These are phyloP conservation scores for Paxillus involutus DNA, from an alignment of 768 basidiomycete species.

Conservation along the genomic window DNA sequence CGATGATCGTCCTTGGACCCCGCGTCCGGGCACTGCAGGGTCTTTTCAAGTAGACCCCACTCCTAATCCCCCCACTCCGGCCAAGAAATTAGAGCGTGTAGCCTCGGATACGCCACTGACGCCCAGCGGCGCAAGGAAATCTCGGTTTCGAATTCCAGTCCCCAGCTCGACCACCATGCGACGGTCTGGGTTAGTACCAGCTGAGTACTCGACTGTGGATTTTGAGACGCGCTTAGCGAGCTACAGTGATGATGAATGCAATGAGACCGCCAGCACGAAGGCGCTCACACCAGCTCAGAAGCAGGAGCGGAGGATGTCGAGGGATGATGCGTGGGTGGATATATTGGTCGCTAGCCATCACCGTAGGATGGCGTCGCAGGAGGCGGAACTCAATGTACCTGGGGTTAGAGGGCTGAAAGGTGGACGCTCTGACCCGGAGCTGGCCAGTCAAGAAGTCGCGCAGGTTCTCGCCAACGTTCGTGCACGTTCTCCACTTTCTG, in stretches of 20 bases:
- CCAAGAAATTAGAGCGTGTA: constrained; percentile 25
- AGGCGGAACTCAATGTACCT: constrained; percentile 38
- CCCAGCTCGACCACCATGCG: constrained; percentile 52
- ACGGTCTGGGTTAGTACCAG: constrained; percentile 54
- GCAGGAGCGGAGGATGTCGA: constrained; percentile 43
- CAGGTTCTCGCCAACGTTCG: constrained; percentile 63
- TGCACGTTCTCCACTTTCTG: constrained; percentile 36
- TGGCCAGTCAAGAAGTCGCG: constrained; percentile 72
- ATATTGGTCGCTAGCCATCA: constrained; percentile 67
- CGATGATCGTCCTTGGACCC: constrained; percentile 30
- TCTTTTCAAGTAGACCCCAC: constrained; percentile 8
- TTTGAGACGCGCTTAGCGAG: constrained; percentile 81
- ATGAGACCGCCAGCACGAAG: constrained; percentile 41
- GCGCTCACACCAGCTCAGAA: constrained; percentile 39
- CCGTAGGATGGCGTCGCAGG: constrained; percentile 56
- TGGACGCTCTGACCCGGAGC: constrained; percentile 59
- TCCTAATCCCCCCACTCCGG: constrained; percentile 12
- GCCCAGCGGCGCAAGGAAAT: constrained; percentile 34
- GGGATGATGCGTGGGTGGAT: constrained; percentile 86
- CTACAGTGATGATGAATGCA: constrained; percentile 48
- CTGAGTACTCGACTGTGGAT: constrained; percentile 80
- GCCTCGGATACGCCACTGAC: constrained; percentile 29
- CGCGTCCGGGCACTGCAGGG: constrained; percentile 23
- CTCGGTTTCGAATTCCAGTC: constrained; percentile 62
- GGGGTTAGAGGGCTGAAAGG: constrained; percentile 31